Percentiles rank a stretch among this genome's conserved stretches.
Conservation (phyloP, 164 flowering plant species). For the Vitis amurensis region DNA sequence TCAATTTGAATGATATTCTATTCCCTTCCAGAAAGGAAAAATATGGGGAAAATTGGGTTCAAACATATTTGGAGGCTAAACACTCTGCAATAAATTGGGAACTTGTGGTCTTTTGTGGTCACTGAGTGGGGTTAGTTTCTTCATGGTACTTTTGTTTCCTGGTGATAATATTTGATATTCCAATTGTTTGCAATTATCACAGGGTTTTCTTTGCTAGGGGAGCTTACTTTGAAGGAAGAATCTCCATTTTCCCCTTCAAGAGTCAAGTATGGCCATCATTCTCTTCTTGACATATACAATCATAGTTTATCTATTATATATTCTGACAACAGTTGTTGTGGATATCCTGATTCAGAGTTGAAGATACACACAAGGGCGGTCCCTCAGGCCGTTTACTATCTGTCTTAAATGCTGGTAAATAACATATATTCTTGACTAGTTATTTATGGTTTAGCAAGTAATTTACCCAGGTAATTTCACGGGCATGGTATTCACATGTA, state of each 20-base stretch:
- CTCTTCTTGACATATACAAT: not conserved
- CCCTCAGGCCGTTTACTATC: conserved; percentile 46
- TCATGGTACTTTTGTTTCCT: not conserved
- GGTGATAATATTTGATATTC: not conserved
- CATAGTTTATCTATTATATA: not conserved
- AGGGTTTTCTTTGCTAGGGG: conserved; percentile 51
- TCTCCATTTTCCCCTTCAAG: conserved; percentile 57
- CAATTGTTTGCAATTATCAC: conserved; percentile 15
- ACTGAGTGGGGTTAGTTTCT: not conserved
- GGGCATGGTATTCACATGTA: not conserved
- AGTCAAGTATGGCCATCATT: conserved; percentile 56
- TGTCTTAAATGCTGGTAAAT: conserved; percentile 48
- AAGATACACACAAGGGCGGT: conserved; percentile 56
- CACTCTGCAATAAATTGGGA: too few species aligned
- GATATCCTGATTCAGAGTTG: conserved; percentile 43
- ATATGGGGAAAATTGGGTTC: too few species aligned
- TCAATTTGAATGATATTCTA: too few species aligned
- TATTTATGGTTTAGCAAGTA: not conserved
- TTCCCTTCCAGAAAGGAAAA: too few species aligned
- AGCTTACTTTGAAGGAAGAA: conserved; percentile 59
- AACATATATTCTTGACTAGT: conserved; percentile 4
- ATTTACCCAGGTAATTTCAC: not conserved
- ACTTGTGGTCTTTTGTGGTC: too few species aligned
- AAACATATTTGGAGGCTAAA: too few species aligned
- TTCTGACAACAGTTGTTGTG: conserved; percentile 11